These are phyloP conservation scores for Pestalotiopsis sp. DNA, from an alignment of 2,329 filamentous ascomycete genomes.

Conservation along the genomic window DNA sequence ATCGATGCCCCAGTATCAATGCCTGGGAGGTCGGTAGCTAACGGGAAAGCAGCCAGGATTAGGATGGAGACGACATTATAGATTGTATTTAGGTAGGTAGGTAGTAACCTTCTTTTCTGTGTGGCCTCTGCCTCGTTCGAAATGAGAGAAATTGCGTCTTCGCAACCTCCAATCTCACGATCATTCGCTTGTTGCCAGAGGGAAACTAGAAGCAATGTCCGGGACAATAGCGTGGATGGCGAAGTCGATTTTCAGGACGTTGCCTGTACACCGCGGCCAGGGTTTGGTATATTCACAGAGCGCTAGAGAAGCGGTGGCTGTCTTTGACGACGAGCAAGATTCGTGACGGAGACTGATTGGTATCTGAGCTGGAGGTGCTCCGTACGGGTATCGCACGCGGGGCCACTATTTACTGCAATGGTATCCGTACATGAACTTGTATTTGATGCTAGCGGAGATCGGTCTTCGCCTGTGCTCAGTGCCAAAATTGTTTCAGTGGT, in stretches of 20 bases:
- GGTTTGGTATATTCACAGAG: background rate
- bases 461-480: too few relatives aligned
- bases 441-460: too few relatives aligned
- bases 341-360: too few relatives aligned
- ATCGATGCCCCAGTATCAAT: background rate
- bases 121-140: background rate
- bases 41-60: background rate
- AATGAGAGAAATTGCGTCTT: constrained; percentile 8
- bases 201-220: background rate
- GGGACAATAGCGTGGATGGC: background rate
- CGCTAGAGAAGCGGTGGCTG: too few relatives aligned
- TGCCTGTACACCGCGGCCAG: background rate
- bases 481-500: background rate
- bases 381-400: too few relatives aligned
- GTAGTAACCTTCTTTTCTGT: background rate
- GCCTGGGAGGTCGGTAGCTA: background rate
- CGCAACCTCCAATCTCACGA: constrained; percentile 6
- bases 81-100: background rate
- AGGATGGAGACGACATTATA: background rate
- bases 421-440: too few relatives aligned
- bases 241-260: background rate
- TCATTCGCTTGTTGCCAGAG: background rate
- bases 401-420: too few relatives aligned
- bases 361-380: too few relatives aligned
- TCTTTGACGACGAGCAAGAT: too few relatives aligned